Evolutionary conservation across 2,329 filamentous ascomycete genomes (phyloP), one percentile per base, ranked within the genome.

Genomic region (Fusarium vanettenii): DNA sequence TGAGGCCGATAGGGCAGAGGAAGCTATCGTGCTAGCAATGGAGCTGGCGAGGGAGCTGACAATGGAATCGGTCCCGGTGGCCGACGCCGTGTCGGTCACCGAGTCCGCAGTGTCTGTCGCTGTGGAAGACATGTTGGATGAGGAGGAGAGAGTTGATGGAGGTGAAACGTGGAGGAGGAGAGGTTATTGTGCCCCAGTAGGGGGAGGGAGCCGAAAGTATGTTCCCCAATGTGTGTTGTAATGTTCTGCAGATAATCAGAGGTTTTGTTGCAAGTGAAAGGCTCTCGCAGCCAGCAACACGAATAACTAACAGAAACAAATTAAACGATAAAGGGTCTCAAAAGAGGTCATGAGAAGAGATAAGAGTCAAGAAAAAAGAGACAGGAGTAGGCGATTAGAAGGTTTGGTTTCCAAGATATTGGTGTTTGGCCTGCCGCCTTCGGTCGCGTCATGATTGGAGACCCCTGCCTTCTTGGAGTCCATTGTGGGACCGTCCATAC

Each of bases 401-500:
- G 64, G 68, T 69, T 72, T 71, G 57, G 64, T 63, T 76, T 72
- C 72, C 72, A 71, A 74, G 70, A 75, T 75, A 69, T 73, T 66
- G 41, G 66, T 71, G 67, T 74, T 75, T 72, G 66, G 59, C 31
- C 48, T 62, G 67, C 63, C 31, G 52, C 59, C 10, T 22, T 60
- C 56, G 33, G 64, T 76, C 69, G 73, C 74, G 74, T 76, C 74
- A 76, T 76, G 69, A 57, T 50, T 67, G n/a, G 62, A 39, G 16
- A 61, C 71, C 74, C 69, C 45, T 75, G 74, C 61, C 60, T 33
- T 59, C 35, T 43, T 37, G 20, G 48, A 29, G 18, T 31, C 18
- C 13, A 31, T 55, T 48, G 27, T 33, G 63, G 31, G 48, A 31
- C 45, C n/a, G 50, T 55, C 60, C 59, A 65, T 60, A 41, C 64